phyloP scores from a whole-genome alignment of 2,329 filamentous ascomycete species.

The Coniochaeta sp. region DNA sequence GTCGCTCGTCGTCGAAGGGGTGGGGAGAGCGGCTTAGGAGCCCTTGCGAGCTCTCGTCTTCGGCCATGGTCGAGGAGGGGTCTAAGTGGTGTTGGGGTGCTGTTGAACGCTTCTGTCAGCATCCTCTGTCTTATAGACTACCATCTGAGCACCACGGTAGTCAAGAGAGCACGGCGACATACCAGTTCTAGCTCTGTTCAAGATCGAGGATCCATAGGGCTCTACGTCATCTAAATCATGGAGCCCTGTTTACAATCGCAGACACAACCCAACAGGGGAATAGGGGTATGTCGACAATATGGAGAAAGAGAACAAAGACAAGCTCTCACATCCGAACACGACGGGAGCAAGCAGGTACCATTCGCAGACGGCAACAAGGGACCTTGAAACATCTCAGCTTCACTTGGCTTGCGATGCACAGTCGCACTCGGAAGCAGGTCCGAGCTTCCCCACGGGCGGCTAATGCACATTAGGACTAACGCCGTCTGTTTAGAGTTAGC shows the following conservation, averaged over 20 bases:
- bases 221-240: constrained; percentile 1
- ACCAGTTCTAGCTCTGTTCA: background rate
- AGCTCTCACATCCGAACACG: background rate
- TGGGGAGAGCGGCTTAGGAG: constrained; percentile 1
- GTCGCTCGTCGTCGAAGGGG: background rate
- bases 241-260: no score
- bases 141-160: background rate
- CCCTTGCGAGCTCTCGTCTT: background rate
- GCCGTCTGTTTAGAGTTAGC: background rate
- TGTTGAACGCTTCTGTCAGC: background rate
- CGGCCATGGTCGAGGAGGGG: background rate
- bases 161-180: background rate
- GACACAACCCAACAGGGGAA: no score
- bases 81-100: background rate
- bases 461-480: background rate
- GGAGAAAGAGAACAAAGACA: background rate
- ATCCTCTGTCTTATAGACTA: background rate
- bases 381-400: background rate
- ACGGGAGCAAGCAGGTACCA: background rate
- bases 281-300: no score
- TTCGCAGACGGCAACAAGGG: background rate
- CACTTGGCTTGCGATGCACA: background rate
- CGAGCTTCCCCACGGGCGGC: background rate
- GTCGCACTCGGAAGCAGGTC: background rate
- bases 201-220: background rate